Base-by-base conservation (phyloP, 225 moss, liverwort and hornwort genomes). In the Asterella californica region DNA sequence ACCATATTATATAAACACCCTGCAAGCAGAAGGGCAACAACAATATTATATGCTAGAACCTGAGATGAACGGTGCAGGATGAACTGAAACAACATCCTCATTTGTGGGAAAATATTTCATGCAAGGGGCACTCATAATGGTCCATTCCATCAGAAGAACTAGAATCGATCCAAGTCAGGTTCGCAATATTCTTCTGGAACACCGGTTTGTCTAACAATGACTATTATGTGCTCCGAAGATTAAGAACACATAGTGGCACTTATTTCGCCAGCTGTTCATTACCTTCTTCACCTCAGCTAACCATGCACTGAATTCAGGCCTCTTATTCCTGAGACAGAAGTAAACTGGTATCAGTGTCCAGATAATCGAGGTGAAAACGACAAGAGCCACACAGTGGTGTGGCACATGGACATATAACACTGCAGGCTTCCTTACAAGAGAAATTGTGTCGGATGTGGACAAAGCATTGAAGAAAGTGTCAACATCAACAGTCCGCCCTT, bases 281-380 rank as follows among this genome's bases (percentile, higher is more conserved):
- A 95, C 96, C 96, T 97, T 97, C 88, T 94, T 94, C 87, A 97
- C 96, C 83, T 97, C 94, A 21, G 89, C 94, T 79, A 97, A 90
- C 96, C 96, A 97, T 25, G 93, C 89, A 88, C 90, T 92, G 73
- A 97, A 97, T 80, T 97, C 96, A 5, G 94, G 94, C 79, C 89
- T 90, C 73, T 83, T 94, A 82, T 91, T 97, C 96, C 91, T 95
- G 90, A 38, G 81, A 76, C 3, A 62, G 1, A 34, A 45, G 25
- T 10, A 59, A 33, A 32, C 45, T n/a, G 46, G 27, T 46, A 15
- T 77, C 50, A 77, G 76, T 45, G 15, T 10, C 61, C 42, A 45
- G n/a, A 46, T 47, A 47, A 8, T 27, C 0, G 10, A 25, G 24
- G 5, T 71, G 24, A 11, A 48, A 45, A 45, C 18, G 19, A 42